phyloP scores from a whole-genome alignment of 2,329 filamentous ascomycete species.

The Stagonosporopsis chrysanthemi region DNA sequence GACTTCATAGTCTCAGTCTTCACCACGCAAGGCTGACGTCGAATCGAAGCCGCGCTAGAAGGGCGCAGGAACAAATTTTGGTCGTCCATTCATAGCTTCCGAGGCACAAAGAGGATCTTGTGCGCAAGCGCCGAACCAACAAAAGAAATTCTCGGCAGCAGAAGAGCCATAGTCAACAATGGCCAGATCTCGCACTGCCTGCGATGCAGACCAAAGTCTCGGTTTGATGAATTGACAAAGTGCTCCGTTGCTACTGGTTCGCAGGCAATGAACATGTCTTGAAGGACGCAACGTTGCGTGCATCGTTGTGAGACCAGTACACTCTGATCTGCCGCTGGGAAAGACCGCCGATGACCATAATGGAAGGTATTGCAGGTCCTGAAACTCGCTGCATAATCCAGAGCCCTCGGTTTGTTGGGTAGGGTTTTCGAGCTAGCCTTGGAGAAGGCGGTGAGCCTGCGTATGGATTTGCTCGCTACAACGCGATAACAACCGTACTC shows the following conservation, averaged over 20 bases:
- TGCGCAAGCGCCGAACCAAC: conserved; percentile 7
- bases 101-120: conserved; percentile 10
- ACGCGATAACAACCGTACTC: background rate
- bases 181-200: conserved; percentile 10
- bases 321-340: background rate
- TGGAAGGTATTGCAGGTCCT: background rate
- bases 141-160: background rate
- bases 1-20: background rate
- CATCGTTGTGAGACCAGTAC: background rate
- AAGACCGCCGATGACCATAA: conserved; percentile 1
- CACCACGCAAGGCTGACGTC: conserved; percentile 1
- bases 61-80: conserved; percentile 13
- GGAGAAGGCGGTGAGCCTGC: conserved; percentile 23
- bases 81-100: conserved; percentile 11
- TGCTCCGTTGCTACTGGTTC: background rate
- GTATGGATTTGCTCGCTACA: conserved; percentile 12
- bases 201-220: conserved; percentile 3
- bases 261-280: background rate
- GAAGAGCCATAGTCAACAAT: background rate
- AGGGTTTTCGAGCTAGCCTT: conserved; percentile 11
- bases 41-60: conserved; percentile 13
- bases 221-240: background rate
- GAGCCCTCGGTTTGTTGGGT: conserved; percentile 20
- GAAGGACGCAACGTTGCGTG: background rate
- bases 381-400: conserved; percentile 22